These are phyloP conservation scores for Linanthus parryae DNA, from an alignment of 148 eudicot genomes.

Conservation along the genomic window DNA sequence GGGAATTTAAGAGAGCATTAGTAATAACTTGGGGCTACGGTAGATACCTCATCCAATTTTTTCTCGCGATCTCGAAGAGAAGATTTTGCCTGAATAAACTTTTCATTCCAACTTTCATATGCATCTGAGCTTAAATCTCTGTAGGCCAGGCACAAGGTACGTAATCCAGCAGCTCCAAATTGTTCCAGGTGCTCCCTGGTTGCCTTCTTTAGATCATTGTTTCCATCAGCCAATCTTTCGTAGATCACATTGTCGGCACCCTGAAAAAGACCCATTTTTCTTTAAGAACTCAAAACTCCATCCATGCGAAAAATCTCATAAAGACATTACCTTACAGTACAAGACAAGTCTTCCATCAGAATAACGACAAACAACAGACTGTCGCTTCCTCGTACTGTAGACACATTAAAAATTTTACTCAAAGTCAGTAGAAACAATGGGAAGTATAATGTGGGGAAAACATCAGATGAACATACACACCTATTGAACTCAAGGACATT, in stretches of 20 bases:
- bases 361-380: constrained; percentile 92
- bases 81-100: constrained; percentile 91
- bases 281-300: too few relatives aligned
- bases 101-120: constrained; percentile 91
- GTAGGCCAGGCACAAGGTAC: constrained; percentile 92
- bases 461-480: constrained; percentile 27
- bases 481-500: constrained; percentile 98
- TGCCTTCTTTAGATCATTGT: constrained; percentile 52
- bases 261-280: constrained; percentile 34
- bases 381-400: constrained; percentile 89
- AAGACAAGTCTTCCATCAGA: constrained; percentile 92
- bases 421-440: constrained; percentile 12
- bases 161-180: constrained; percentile 91
- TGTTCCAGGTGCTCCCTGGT: constrained; percentile 88
- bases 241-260: constrained; percentile 97
- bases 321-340: constrained; percentile 76
- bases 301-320: constrained; percentile 1
- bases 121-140: constrained; percentile 49
- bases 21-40: too few relatives aligned
- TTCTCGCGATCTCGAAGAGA: constrained; percentile 86
- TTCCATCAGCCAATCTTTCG: constrained; percentile 67
- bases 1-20: too few relatives aligned
- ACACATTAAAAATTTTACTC: constrained; percentile 13
- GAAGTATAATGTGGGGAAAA: too few relatives aligned
- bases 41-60: constrained; percentile 84